These are phyloP conservation scores for Marchantia polymorpha DNA, from an alignment of 225 moss, liverwort and hornwort species.

Conservation along the genomic window DNA sequence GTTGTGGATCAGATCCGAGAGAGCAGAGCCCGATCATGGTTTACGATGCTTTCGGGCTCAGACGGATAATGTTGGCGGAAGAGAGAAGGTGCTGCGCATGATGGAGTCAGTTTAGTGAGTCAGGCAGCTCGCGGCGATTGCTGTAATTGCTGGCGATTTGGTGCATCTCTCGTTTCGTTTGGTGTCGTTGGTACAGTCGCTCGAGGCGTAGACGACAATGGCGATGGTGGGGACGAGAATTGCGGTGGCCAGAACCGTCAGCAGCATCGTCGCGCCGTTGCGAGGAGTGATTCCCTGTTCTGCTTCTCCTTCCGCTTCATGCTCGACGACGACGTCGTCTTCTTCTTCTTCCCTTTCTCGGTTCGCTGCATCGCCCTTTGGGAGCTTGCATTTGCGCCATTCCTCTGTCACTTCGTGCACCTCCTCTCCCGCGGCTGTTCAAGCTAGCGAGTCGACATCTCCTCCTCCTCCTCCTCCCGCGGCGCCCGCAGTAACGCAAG, in stretches of 20 bases:
- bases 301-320: too few relatives aligned
- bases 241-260: slow-evolving; percentile 17
- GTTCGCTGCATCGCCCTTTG: neutral
- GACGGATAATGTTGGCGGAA: too few relatives aligned
- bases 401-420: slow-evolving; percentile 9
- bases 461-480: slow-evolving; percentile 30
- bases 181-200: too few relatives aligned
- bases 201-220: slow-evolving; percentile 4
- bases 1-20: too few relatives aligned
- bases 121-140: too few relatives aligned
- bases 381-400: neutral
- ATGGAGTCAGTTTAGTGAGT: too few relatives aligned
- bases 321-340: neutral
- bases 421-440: slow-evolving; percentile 15
- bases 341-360: neutral
- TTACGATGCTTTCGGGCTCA: too few relatives aligned
- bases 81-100: too few relatives aligned
- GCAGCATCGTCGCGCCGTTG: neutral
- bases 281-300: neutral
- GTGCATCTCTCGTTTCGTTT: too few relatives aligned
- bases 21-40: too few relatives aligned
- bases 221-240: slow-evolving; percentile 25
- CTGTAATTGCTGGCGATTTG: too few relatives aligned
- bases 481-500: slow-evolving; percentile 35
- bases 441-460: slow-evolving; percentile 8